phyloP scores from a whole-genome alignment of 768 basidiomycete genomes.

The Boletus edulis region DNA sequence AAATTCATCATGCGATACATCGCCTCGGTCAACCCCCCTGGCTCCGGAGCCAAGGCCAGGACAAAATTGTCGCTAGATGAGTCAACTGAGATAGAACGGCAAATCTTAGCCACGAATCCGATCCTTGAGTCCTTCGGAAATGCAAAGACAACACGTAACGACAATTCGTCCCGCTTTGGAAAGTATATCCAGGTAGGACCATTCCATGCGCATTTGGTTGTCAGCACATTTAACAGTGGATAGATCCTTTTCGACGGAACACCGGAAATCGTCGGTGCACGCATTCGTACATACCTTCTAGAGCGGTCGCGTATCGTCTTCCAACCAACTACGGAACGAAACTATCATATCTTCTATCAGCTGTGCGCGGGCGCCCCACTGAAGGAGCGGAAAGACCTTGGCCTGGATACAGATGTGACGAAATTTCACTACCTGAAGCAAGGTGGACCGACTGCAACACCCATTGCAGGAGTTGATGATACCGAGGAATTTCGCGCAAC shows the following conservation, averaged over 20 bases:
- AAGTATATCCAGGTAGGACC: slow-evolving; percentile 89
- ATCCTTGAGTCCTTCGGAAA: slow-evolving; percentile 99
- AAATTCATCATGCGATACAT: slow-evolving; percentile 99
- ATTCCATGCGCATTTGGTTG: not conserved
- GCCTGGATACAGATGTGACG: slow-evolving; percentile 78
- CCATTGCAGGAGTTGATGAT: slow-evolving; percentile 93
- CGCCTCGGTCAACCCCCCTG: slow-evolving; percentile 91
- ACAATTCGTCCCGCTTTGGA: slow-evolving; percentile 98
- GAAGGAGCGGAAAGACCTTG: slow-evolving; percentile 94
- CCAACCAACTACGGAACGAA: slow-evolving; percentile 94
- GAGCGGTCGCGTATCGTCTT: slow-evolving; percentile 98
- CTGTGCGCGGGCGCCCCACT: slow-evolving; percentile 94
- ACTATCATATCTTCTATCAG: slow-evolving; percentile 99
- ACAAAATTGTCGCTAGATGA: slow-evolving; percentile 77
- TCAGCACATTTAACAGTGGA: not conserved
- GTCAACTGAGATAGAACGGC: slow-evolving; percentile 92
- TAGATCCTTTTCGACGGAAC: slow-evolving; percentile 96
- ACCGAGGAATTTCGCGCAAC: slow-evolving; percentile 92
- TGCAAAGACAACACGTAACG: slow-evolving; percentile 98
- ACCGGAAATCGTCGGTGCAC: slow-evolving; percentile 96
- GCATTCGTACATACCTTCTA: slow-evolving; percentile 97
- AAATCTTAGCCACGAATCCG: slow-evolving; percentile 98
- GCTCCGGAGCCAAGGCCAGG: slow-evolving; percentile 56
- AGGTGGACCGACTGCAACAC: slow-evolving; percentile 83
- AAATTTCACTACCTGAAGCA: slow-evolving; percentile 93